Evolutionary conservation across 192 early-diverging fungal genomes (phyloP), one percentile per base, ranked within the genome.

Genomic region (Backusella tuberculispora): DNA sequence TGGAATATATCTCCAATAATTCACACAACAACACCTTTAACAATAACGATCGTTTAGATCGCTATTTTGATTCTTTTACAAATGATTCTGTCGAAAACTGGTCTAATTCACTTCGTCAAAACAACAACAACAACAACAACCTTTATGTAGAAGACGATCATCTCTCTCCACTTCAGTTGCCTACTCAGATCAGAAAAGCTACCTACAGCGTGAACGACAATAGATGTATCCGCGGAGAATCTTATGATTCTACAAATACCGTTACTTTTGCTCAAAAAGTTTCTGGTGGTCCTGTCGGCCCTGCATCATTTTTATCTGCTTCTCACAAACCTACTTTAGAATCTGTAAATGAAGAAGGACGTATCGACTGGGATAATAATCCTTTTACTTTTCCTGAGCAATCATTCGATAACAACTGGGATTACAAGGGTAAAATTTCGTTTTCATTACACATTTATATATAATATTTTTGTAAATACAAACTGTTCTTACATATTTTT

Each of bases 141-240:
- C 15, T 50, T 10, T 65, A 67, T 13, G 44, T 74, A 0, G 73
- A 63, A 38, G 73, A 74, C 37, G 34, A 45, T 24, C 44, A 63
- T 42, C 45, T 74, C 14, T 77, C 76, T 38, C 76, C 76, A 19
- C 68, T 77, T 17, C 76, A 77, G 71, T 19, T 77, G 17, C 76
- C 76, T 48, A 56, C 76, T 8, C 76, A 77, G 37, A 26, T 38
- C 21, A 60, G 26, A 60, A 60, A 44, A 5, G n/a, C n/a, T 17
- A 6, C 24, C 24, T 66, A 40, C 64, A 15, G 26, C 5, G 17
- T 21, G 6, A 65, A 66, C 5, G 42, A 65, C 34, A 21, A 17
- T n/a, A 37, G 72, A 65, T 63, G 48, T 7, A 45, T 34, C 41
- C 72, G 72, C 6, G 72, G 65, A 46, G 56, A 73, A 34, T 73